phyloP scores from a whole-genome alignment of 2,329 filamentous ascomycete species.

The Colletotrichum somersetense region DNA sequence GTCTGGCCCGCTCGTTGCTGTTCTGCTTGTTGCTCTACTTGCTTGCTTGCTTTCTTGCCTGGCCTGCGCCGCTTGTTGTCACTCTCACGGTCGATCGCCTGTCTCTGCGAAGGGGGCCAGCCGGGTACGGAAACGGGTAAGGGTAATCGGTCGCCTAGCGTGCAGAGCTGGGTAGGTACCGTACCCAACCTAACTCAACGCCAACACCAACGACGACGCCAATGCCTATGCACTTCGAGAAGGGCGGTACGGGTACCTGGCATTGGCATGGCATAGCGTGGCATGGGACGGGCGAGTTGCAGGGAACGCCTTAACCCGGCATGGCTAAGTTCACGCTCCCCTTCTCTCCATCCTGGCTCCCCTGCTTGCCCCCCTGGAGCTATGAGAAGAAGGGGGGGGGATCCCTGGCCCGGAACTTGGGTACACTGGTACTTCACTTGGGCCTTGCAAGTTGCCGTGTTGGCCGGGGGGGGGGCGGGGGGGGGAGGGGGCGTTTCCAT shows the following conservation, averaged over 20 bases:
- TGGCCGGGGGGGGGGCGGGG: constrained; percentile 2
- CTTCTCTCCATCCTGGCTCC: not conserved
- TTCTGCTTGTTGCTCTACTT: not conserved
- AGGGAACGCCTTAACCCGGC: constrained; percentile 24
- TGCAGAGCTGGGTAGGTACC: not conserved
- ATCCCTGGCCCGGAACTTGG: constrained; percentile 15
- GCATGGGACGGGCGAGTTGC: constrained; percentile 15
- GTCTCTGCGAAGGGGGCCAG: not conserved
- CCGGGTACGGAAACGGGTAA: constrained; percentile 1
- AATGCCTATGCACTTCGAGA: not conserved
- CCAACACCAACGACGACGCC: not conserved
- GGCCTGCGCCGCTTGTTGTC: too few species aligned
- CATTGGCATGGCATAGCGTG: constrained; percentile 33
- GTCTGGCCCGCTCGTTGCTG: not conserved
- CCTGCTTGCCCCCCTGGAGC: constrained; percentile 9
- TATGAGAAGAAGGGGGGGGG: constrained; percentile 25
- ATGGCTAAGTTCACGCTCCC: constrained; percentile 35
- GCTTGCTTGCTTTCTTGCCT: too few species aligned
- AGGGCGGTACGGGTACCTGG: constrained; percentile 38
- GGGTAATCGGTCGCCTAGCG: not conserved
- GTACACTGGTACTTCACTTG: constrained; percentile 12
- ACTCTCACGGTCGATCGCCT: not conserved
- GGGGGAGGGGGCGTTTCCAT: constrained; percentile 33
- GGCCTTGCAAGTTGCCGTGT: constrained; percentile 25
- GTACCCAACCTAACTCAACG: not conserved